These are phyloP conservation scores for Zygoascus meyerae DNA, from an alignment of 1,139 yeast genomes.

Conservation along the genomic window DNA sequence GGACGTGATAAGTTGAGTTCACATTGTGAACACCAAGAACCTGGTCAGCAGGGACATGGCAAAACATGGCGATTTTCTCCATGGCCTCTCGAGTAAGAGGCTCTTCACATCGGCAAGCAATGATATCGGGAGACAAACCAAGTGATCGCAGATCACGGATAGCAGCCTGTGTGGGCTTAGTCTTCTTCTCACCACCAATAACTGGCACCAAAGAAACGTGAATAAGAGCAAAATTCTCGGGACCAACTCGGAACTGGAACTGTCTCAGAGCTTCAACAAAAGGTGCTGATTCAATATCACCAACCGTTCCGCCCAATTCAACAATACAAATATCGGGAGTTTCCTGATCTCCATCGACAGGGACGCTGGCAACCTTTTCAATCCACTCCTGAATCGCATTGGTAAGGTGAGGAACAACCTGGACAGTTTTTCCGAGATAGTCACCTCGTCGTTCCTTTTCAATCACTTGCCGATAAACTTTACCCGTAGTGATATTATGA, in stretches of 20 bases:
- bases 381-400: slow-evolving; percentile 98
- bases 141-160: slow-evolving; percentile 91
- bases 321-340: slow-evolving; percentile 90
- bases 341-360: slow-evolving; percentile 87
- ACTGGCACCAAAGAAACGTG: slow-evolving; percentile 97
- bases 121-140: slow-evolving; percentile 93
- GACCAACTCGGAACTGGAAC: slow-evolving; percentile 95
- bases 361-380: slow-evolving; percentile 82
- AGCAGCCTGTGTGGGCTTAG: slow-evolving; percentile 99
- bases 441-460: slow-evolving; percentile 96
- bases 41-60: slow-evolving; percentile 97
- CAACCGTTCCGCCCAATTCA: slow-evolving; percentile 98
- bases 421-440: slow-evolving; percentile 97
- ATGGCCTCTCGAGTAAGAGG: slow-evolving; percentile 76
- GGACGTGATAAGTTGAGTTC: slow-evolving; percentile 95
- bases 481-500: slow-evolving; percentile 97
- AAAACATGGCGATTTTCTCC: slow-evolving; percentile 96
- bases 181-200: slow-evolving; percentile 96
- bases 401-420: slow-evolving; percentile 96
- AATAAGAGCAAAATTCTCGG: slow-evolving; percentile 87
- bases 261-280: slow-evolving; percentile 98
- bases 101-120: slow-evolving; percentile 94
- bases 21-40: slow-evolving; percentile 94
- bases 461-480: slow-evolving; percentile 88
- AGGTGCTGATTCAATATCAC: slow-evolving; percentile 98